These are phyloP conservation scores for Solanum peruvianum DNA, from an alignment of 257 asterid genomes.

Conservation along the genomic window DNA sequence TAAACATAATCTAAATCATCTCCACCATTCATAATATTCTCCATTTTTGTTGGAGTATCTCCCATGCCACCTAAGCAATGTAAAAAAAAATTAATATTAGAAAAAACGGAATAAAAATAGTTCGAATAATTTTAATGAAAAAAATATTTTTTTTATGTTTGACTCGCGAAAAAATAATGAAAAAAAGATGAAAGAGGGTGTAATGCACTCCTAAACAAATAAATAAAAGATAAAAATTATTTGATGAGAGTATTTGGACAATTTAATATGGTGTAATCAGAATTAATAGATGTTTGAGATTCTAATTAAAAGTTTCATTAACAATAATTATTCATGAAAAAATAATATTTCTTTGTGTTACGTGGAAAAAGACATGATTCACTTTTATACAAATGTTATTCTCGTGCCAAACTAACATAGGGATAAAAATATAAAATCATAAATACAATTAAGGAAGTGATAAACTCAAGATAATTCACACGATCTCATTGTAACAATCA, in stretches of 20 bases:
- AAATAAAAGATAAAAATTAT: no score
- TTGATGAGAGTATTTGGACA: neutral
- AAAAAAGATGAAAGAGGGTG: neutral
- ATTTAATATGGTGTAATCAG: no score
- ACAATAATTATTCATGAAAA: neutral
- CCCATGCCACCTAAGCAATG: neutral
- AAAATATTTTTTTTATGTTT: neutral
- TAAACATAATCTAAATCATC: neutral
- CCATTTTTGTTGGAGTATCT: neutral
- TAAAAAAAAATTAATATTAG: no score
- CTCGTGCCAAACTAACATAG: neutral
- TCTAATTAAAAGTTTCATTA: neutral
- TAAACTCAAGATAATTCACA: no score
- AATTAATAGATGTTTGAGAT: neutral
- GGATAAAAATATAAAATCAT: neutral
- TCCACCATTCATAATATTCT: neutral
- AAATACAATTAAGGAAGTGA: no score
- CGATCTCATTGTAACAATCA: neutral
- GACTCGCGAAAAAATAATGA: no score
- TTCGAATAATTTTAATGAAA: neutral
- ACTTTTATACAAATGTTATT: neutral
- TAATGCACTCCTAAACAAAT: neutral
- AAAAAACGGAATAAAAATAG: neutral
- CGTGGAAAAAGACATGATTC: neutral
- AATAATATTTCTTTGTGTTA: neutral